Evolutionary conservation across 148 eudicot species (phyloP).

Genomic region (Hydrangea macrophylla): DNA sequence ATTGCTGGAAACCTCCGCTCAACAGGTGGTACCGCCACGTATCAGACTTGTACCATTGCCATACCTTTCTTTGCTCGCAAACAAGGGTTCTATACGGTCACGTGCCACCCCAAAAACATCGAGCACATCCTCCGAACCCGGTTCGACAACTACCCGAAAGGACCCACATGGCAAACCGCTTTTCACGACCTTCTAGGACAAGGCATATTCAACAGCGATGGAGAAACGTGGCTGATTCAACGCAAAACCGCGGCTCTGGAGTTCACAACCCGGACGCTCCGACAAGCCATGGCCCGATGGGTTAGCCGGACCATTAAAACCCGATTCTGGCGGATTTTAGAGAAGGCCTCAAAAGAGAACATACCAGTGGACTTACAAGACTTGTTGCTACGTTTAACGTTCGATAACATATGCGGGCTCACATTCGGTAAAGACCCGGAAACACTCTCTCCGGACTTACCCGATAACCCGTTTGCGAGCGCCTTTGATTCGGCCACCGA

Average conservation of each 20-base stretch:
- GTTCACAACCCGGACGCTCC: slow-evolving; percentile 79
- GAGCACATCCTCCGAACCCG: slow-evolving; percentile 83
- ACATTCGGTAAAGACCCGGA: slow-evolving; percentile 87
- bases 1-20: slow-evolving; percentile 56
- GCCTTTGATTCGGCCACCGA: slow-evolving; percentile 83
- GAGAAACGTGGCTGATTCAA: slow-evolving; percentile 83
- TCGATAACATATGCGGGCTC: slow-evolving; percentile 86
- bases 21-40: slow-evolving; percentile 60
- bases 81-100: slow-evolving; percentile 80
- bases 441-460: slow-evolving; percentile 57
- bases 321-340: slow-evolving; percentile 68
- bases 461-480: slow-evolving; percentile 66
- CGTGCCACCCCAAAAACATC: slow-evolving; percentile 79
- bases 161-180: slow-evolving; percentile 82
- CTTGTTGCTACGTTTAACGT: slow-evolving; percentile 63
- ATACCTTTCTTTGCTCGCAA: slow-evolving; percentile 65
- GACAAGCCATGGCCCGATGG: slow-evolving; percentile 92
- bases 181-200: slow-evolving; percentile 85
- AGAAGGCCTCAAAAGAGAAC: slow-evolving; percentile 39
- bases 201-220: slow-evolving; percentile 84
- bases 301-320: slow-evolving; percentile 73
- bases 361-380: slow-evolving; percentile 65
- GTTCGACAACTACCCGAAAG: slow-evolving; percentile 91
- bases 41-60: slow-evolving; percentile 81
- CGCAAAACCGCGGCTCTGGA: slow-evolving; percentile 90